Evolutionary conservation across 352 stramenopile species (phyloP).

Genomic region (Pythium myriotylum): DNA sequence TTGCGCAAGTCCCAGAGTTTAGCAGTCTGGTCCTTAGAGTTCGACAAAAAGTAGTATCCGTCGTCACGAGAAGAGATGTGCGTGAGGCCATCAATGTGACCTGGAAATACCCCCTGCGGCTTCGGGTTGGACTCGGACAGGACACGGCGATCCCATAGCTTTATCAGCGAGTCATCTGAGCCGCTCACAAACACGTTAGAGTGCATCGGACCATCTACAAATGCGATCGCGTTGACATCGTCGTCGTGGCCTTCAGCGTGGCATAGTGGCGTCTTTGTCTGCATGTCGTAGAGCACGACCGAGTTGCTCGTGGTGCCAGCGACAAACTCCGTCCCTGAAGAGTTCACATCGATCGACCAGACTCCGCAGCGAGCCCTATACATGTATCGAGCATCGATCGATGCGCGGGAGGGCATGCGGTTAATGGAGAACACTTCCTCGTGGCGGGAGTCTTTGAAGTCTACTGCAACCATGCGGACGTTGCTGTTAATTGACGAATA

Average conservation of each 20-base stretch:
- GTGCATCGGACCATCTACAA: slow-evolving; percentile 77
- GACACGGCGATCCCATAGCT: slow-evolving; percentile 85
- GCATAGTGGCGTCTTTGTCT: slow-evolving; percentile 63
- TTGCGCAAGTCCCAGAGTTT: slow-evolving; percentile 88
- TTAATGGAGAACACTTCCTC: slow-evolving; percentile 55
- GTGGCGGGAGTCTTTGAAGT: slow-evolving; percentile 54
- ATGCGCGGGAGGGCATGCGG: not conserved
- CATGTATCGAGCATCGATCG: slow-evolving; percentile 5
- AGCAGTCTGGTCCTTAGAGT: slow-evolving; percentile 82
- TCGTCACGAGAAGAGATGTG: slow-evolving; percentile 84
- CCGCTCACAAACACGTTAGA: slow-evolving; percentile 87
- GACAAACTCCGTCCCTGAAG: slow-evolving; percentile 79
- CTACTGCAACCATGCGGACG: slow-evolving; percentile 75
- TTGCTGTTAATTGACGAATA: slow-evolving; percentile 87
- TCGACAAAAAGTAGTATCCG: slow-evolving; percentile 89
- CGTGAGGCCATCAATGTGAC: slow-evolving; percentile 82
- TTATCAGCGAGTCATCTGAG: slow-evolving; percentile 84
- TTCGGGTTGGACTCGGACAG: slow-evolving; percentile 72
- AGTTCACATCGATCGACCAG: slow-evolving; percentile 81
- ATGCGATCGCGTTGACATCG: slow-evolving; percentile 85
- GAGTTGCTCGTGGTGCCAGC: slow-evolving; percentile 73
- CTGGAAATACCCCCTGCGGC: slow-evolving; percentile 78
- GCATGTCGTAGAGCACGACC: slow-evolving; percentile 83
- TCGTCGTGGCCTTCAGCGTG: slow-evolving; percentile 75
- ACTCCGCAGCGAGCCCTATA: slow-evolving; percentile 64